Conservation (phyloP, 2,329 filamentous ascomycete species). For the Exserohilum rostratum region DNA sequence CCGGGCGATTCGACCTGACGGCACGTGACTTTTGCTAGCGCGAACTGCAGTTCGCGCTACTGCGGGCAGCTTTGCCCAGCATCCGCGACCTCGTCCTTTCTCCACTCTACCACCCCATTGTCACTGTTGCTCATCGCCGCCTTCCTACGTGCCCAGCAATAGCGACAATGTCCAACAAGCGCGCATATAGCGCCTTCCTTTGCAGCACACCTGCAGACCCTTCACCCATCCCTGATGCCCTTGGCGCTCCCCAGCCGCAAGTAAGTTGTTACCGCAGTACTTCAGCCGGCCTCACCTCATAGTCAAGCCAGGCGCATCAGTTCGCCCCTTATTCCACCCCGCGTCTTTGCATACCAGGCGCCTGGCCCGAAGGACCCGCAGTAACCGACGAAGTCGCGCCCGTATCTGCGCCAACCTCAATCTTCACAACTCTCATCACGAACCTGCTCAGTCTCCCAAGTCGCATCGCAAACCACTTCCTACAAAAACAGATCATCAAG, state of each 20-base stretch:
- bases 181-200: conserved; percentile 23
- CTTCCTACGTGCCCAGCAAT: conserved; percentile 3
- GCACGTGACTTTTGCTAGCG: conserved; percentile 9
- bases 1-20: background rate
- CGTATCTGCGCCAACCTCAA: conserved; percentile 4
- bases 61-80: conserved; percentile 11
- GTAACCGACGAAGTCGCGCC: conserved; percentile 1
- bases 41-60: conserved; percentile 15
- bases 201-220: conserved; percentile 15
- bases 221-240: conserved; percentile 16
- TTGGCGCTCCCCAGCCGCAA: conserved; percentile 24
- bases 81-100: conserved; percentile 13
- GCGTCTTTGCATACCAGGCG: conserved; percentile 16
- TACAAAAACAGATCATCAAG: conserved; percentile 25
- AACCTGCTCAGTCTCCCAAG: conserved; percentile 20
- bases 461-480: conserved; percentile 17
- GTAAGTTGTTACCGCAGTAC: conserved; percentile 20
- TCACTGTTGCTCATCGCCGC: conserved; percentile 15
- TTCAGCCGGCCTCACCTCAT: conserved; percentile 20
- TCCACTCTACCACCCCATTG: conserved; percentile 13
- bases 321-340: background rate
- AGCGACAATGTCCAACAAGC: conserved; percentile 27
- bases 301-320: conserved; percentile 15
- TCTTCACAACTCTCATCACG: conserved; percentile 22
- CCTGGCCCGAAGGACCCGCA: conserved; percentile 19